Conservation (phyloP, 1,284 basidiomycete species). For the Leccinum proliferum region DNA sequence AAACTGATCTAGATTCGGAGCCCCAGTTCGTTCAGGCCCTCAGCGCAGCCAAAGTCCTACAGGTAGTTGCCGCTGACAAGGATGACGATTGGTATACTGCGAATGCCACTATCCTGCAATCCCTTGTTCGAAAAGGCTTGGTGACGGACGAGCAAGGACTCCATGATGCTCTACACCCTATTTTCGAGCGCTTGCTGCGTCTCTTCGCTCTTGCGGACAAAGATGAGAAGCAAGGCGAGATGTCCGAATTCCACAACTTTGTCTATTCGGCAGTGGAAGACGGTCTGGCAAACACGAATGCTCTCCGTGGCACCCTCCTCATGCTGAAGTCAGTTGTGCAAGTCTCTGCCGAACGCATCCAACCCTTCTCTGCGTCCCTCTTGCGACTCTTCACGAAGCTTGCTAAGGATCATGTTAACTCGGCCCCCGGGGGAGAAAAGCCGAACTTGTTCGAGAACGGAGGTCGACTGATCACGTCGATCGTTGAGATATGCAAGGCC, state of each 20-base stretch:
- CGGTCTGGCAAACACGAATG: slow-evolving; percentile 69
- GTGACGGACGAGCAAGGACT: slow-evolving; percentile 70
- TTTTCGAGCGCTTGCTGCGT: slow-evolving; percentile 84
- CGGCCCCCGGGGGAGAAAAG: slow-evolving; percentile 34
- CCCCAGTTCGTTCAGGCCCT: slow-evolving; percentile 65
- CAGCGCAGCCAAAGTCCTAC: slow-evolving; percentile 86
- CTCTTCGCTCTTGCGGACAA: slow-evolving; percentile 83
- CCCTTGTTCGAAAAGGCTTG: slow-evolving; percentile 87
- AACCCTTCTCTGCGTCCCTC: slow-evolving; percentile 72
- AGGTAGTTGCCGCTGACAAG: slow-evolving; percentile 82
- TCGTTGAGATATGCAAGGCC: slow-evolving; percentile 69
- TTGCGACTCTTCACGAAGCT: slow-evolving; percentile 86
- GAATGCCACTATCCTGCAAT: slow-evolving; percentile 81
- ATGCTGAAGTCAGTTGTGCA: slow-evolving; percentile 90
- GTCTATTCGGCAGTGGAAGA: slow-evolving; percentile 79
- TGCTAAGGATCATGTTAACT: slow-evolving; percentile 83
- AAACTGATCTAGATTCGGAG: slow-evolving; percentile 75
- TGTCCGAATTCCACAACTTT: slow-evolving; percentile 77
- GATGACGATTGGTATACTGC: slow-evolving; percentile 78
- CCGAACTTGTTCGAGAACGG: slow-evolving; percentile 47
- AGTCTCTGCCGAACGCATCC: slow-evolving; percentile 79
- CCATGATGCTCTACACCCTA: slow-evolving; percentile 76
- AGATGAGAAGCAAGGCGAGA: slow-evolving; percentile 64
- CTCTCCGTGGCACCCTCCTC: slow-evolving; percentile 76
- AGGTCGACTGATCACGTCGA: slow-evolving; percentile 58